Base-by-base conservation (phyloP, 345 rosid genomes). In the Brassica nigra region DNA sequence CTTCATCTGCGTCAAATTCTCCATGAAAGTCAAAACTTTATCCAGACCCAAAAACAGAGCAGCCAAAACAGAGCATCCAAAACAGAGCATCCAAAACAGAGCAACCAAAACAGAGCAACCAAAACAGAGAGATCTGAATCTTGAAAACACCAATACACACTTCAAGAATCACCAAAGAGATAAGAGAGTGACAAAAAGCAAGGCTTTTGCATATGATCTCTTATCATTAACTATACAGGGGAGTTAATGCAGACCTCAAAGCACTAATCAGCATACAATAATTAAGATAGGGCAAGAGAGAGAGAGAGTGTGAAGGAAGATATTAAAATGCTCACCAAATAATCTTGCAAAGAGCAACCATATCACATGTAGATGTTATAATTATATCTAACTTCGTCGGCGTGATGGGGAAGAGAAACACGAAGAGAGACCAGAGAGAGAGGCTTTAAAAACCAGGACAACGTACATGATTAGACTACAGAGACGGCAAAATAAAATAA, bases 391-490 rank as follows among this genome's bases (percentile, higher is more conserved):
- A 15, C 14, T 61, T 20, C 44, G 68, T 69, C 23, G 67, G 79
- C 29, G 67, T 63, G 55, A 58, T 68, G 71, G 78, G 70, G 75
- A 76, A 75, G 76, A 75, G 70, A 44, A 2, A 30, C 33, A 39
- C 27, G 54, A 70, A 10, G 12, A 10, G 72, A 70, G 76, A 80
- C 6, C 57, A 47, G 70, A 74, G 71, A 36, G 66, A 62, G 76
- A 66, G 63, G 76, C 76, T 76, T 75, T 63, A 63, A 69, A 68
- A 80, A 76, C 55, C 76, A 80, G 73, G 73, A 76, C 27, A 37
- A 79, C 30, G 74, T 79, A 66, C 33, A 47, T 66, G 79, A 80
- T 80, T 80, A 75, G 76, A 80, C 76, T 39, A 70, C 11, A 80
- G 80, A 75, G 76, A 80, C 80, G 62, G 76, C 80, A 28, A 69